Percentiles rank a stretch among this genome's conserved stretches.
These are phyloP conservation scores for Papilionanthe hybrid DNA, from an alignment of 116 monocot species.

Conservation along the genomic window DNA sequence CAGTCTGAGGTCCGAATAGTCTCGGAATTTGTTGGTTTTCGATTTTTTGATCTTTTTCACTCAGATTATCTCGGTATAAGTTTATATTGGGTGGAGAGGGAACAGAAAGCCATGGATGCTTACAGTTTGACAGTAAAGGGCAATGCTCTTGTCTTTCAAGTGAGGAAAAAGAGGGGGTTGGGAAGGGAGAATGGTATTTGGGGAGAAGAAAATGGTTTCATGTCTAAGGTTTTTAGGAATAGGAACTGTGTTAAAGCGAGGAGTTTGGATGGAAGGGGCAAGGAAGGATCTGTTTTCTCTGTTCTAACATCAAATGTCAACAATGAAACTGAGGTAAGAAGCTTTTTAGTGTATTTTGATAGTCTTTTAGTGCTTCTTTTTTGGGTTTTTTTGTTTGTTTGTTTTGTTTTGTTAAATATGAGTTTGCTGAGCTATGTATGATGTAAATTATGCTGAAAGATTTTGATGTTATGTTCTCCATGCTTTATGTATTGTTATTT, in stretches of 20 bases:
- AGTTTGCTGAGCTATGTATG: neutral
- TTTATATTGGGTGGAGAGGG: neutral
- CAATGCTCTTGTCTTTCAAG: constrained; percentile 11
- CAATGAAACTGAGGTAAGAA: constrained; percentile 27
- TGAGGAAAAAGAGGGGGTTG: constrained; percentile 5
- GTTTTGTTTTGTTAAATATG: no score
- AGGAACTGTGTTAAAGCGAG: neutral
- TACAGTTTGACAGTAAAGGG: constrained; percentile 9
- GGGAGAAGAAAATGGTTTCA: constrained; percentile 10
- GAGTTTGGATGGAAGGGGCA: constrained; percentile 4
- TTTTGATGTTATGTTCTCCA: neutral
- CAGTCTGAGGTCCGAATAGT: neutral
- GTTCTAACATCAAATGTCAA: constrained; percentile 38
- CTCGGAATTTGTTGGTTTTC: neutral
- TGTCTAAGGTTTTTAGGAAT: neutral
- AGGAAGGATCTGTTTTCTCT: neutral
- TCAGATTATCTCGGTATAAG: neutral
- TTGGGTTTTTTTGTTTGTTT: neutral
- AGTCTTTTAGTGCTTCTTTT: neutral
- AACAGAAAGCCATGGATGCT: constrained; percentile 2
- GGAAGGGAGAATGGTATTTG: constrained; percentile 16
- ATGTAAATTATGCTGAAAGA: neutral
- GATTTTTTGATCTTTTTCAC: neutral
- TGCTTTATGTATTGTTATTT: neutral
- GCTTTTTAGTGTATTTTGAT: neutral